Conservation (phyloP, 257 asterid genomes). For the Solanum virginianum region DNA sequence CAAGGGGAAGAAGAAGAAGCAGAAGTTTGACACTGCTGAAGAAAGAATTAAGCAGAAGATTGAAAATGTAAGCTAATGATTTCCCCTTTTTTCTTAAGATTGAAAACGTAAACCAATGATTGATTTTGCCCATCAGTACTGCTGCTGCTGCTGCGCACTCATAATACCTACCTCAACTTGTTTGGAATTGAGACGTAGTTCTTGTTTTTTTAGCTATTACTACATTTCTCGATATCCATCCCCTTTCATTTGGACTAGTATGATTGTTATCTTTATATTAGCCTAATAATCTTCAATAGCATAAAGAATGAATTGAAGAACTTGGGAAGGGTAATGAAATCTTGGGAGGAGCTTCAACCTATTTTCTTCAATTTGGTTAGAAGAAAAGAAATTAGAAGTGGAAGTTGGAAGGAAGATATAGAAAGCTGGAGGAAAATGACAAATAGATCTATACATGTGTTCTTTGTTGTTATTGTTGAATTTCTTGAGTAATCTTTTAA, state of each 20-base stretch:
- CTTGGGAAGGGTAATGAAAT: neutral
- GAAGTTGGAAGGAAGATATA: neutral
- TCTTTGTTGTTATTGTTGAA: neutral
- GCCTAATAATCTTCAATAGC: neutral
- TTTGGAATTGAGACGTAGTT: neutral
- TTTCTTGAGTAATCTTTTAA: neutral
- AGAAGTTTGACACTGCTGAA: slow-evolving; percentile 64
- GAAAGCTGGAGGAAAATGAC: neutral
- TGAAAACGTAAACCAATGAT: neutral
- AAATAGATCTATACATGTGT: neutral
- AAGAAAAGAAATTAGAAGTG: neutral
- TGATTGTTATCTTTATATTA: neutral
- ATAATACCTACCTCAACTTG: neutral
- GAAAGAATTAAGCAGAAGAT: slow-evolving; percentile 77
- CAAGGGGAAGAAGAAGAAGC: slow-evolving; percentile 49
- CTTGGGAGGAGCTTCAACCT: neutral
- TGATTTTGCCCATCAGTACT: neutral
- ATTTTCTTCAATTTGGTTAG: neutral
- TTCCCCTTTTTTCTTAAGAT: neutral
- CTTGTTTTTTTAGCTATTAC: neutral
- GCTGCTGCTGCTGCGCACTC: neutral
- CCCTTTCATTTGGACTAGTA: neutral
- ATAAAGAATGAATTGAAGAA: neutral
- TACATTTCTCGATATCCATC: neutral
- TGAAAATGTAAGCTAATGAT: slow-evolving; percentile 23